Percentiles rank a stretch among this genome's conserved stretches.
phyloP scores from a whole-genome alignment of 1,139 yeast genomes.

The Scheffersomyces quercinus region DNA sequence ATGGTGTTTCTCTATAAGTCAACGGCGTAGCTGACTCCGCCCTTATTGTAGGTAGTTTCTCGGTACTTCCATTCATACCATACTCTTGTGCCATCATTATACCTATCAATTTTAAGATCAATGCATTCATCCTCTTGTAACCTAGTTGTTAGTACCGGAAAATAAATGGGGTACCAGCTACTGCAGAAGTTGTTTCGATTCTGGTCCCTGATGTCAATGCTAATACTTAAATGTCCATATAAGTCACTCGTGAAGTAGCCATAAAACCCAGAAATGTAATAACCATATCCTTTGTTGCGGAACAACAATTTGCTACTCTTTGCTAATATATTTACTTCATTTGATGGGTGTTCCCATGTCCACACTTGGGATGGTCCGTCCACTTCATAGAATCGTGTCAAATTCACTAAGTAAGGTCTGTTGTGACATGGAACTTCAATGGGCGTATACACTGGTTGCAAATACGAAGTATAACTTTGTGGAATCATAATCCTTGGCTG shows the following conservation, averaged over 20 bases:
- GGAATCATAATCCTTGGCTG: conserved; percentile 59
- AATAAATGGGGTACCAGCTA: conserved; percentile 69
- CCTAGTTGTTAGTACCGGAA: conserved; percentile 61
- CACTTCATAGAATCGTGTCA: conserved; percentile 48
- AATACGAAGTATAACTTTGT: conserved; percentile 52
- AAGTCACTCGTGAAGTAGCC: conserved; percentile 75
- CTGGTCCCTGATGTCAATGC: conserved; percentile 10
- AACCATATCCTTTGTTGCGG: conserved; percentile 2
- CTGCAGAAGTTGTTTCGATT: conserved; percentile 25
- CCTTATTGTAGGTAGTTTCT: conserved; percentile 19
- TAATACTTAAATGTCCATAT: conserved; percentile 55
- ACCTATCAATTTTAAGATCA: conserved; percentile 46
- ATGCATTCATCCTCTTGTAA: conserved; percentile 48
- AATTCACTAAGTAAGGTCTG: conserved; percentile 61
- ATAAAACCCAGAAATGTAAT: conserved; percentile 48
- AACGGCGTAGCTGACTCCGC: conserved; percentile 10
- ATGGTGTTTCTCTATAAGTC: conserved; percentile 1
- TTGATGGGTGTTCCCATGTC: conserved; percentile 52
- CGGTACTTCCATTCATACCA: conserved; percentile 75
- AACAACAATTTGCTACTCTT: conserved; percentile 13
- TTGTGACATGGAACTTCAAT: conserved; percentile 21
- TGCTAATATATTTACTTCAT: conserved; percentile 4
- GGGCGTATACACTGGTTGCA: conserved; percentile 70
- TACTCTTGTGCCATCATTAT: conserved; percentile 34
- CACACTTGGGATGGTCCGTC: conserved; percentile 47